These are phyloP conservation scores for Nadsonia starkeyi-henricii DNA, from an alignment of 1,139 yeast species.

Conservation along the genomic window DNA sequence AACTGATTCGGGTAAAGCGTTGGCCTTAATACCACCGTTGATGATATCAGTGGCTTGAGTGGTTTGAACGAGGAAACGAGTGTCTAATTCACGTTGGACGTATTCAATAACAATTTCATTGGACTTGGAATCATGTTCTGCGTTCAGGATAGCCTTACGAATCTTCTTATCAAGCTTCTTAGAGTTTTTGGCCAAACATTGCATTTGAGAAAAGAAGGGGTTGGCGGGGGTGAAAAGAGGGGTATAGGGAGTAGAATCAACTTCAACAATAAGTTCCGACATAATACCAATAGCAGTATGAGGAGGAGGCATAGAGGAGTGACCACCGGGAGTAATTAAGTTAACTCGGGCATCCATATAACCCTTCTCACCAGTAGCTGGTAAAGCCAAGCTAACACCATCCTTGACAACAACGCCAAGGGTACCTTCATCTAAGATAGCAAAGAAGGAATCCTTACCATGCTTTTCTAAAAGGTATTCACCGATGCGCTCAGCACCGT, in stretches of 20 bases:
- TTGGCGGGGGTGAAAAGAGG: conserved; percentile 32
- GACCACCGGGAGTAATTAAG: conserved; percentile 53
- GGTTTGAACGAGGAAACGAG: conserved; percentile 31
- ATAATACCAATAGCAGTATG: conserved; percentile 66
- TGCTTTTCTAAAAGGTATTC: conserved; percentile 33
- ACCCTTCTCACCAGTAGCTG: conserved; percentile 59
- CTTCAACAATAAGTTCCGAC: conserved; percentile 34
- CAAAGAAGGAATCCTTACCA: conserved; percentile 42
- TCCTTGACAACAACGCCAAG: conserved; percentile 27
- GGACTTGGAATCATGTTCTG: conserved; percentile 2
- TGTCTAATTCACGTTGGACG: conserved; percentile 20
- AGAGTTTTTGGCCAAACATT: conserved; percentile 35
- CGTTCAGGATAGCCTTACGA: conserved; percentile 8
- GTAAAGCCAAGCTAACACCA: conserved; percentile 38
- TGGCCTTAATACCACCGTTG: conserved; percentile 47
- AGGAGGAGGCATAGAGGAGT: conserved; percentile 57
- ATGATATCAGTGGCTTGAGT: conserved; percentile 51
- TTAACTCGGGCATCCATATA: conserved; percentile 36
- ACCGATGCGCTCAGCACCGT: conserved; percentile 39
- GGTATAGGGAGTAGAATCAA: conserved; percentile 38
- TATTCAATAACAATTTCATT: background rate
- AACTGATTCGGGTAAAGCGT: conserved; percentile 56
- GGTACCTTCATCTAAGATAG: conserved; percentile 53
- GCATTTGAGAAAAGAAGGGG: conserved; percentile 34
- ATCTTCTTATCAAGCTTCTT: conserved; percentile 12